Evolutionary conservation across 164 flowering plant species (phyloP), one percentile per base, ranked within the genome.

Genomic region (Brasenia schreberi): DNA sequence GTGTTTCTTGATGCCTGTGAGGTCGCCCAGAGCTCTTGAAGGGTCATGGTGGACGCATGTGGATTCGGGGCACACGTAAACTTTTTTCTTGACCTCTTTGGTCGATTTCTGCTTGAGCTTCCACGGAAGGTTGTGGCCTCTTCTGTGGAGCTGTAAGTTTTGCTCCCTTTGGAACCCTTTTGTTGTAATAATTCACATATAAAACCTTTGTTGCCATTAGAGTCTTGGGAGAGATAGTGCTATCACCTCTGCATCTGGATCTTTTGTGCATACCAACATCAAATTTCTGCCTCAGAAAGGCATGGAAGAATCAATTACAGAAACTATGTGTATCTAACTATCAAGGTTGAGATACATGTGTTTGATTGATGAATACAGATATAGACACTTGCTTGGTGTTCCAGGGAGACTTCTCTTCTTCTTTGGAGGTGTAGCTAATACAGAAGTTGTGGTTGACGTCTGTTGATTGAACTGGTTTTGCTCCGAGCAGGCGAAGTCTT

Each of bases 81-180:
- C 97, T 76, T 79, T 88, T 62, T 86, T 76, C 75, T 69, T 80
- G 49, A 84, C 91, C 58, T 85, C 97, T 73, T 84, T 88, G 68
- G 81, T 87, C 14, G 78, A 77, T 84, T 88, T 90, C 81, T 90
- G 97, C 79, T 71, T 84, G 17, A 90, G 87, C 79, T 90, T 90
- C 97, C 97, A 90, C 56, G 97, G 97, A 60, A 90, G 76, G 73
- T 90, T 90, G 74, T 90, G 97, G 74, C 97, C 97, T 83, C 97
- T 86, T 77, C 97, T 84, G 76, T 90, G 97, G 7, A 90, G 90
- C 71, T 90, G 97, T 53, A 90, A 77, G 77, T 90, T 90, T 71
- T 90, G 97, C 79, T 90, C 97, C 66, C 97, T 88, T 75, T 90
- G 96, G 59, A 90, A 90, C 72, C 96, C 96, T 80, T 80, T 90